Conservation (phyloP, 129 eudicot genomes). For the Logfia minima region DNA sequence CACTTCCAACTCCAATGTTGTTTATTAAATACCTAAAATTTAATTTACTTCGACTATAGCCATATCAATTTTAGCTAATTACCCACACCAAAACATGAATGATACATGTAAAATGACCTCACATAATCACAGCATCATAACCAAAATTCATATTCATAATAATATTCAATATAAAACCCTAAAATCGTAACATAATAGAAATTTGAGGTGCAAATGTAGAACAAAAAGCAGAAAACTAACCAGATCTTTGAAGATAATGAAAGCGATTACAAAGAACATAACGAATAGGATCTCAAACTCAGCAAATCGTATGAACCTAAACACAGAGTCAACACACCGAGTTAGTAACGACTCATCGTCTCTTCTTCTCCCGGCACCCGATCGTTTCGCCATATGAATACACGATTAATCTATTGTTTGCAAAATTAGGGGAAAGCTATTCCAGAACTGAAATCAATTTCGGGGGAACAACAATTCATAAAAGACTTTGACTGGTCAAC, state of each 20-base stretch:
- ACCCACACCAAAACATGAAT: neutral
- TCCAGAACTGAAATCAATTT: neutral
- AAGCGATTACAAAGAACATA: slow-evolving; percentile 71
- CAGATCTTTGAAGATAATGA: slow-evolving; percentile 84
- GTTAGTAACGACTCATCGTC: slow-evolving; percentile 54
- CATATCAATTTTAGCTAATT: neutral
- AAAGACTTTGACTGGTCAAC: neutral
- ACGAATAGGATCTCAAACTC: slow-evolving; percentile 96
- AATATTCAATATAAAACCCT: slow-evolving; percentile 20
- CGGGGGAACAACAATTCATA: slow-evolving; percentile 4
- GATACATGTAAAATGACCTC: neutral
- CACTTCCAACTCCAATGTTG: neutral
- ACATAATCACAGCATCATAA: neutral
- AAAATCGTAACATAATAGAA: neutral
- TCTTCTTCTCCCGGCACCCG: slow-evolving; percentile 35
- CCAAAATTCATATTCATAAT: neutral
- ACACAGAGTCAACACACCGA: slow-evolving; percentile 70
- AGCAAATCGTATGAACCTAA: slow-evolving; percentile 64
- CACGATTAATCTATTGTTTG: neutral
- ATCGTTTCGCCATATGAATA: slow-evolving; percentile 44
- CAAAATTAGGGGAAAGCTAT: slow-evolving; percentile 1
- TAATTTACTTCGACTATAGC: neutral
- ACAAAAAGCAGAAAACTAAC: slow-evolving; percentile 37
- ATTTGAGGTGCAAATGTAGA: neutral
- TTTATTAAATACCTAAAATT: neutral